These are phyloP conservation scores for Rachicladosporium sp. DNA, from an alignment of 2,329 filamentous ascomycete species.

Conservation along the genomic window DNA sequence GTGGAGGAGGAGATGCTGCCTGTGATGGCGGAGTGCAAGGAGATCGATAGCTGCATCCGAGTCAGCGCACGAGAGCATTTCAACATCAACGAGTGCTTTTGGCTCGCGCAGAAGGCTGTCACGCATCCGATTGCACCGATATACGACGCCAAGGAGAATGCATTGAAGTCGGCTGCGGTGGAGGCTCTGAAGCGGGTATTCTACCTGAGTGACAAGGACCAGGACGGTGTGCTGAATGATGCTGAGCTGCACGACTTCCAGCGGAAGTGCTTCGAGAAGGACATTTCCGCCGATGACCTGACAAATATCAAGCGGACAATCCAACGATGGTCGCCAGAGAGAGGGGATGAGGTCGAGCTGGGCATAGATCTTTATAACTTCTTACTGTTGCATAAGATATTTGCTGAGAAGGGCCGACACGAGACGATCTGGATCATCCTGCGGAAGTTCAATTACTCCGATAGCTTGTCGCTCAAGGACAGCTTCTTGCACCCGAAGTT, in stretches of 20 bases:
- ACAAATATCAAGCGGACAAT: slow-evolving; percentile 86
- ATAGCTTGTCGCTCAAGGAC: slow-evolving; percentile 84
- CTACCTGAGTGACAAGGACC: slow-evolving; percentile 91
- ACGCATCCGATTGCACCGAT: slow-evolving; percentile 93
- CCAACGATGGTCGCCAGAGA: slow-evolving; percentile 36
- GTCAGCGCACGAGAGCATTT: slow-evolving; percentile 84
- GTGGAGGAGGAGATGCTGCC: slow-evolving; percentile 96
- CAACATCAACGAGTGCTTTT: slow-evolving; percentile 91
- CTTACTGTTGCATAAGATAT: slow-evolving; percentile 83
- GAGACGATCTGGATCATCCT: slow-evolving; percentile 98
- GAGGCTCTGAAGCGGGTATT: slow-evolving; percentile 83
- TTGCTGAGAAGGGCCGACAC: slow-evolving; percentile 92
- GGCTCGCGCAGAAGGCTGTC: slow-evolving; percentile 94
- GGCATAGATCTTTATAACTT: slow-evolving; percentile 80
- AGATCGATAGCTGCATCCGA: slow-evolving; percentile 95
- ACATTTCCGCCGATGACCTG: slow-evolving; percentile 67
- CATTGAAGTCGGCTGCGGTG: slow-evolving; percentile 79
- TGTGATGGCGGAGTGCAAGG: slow-evolving; percentile 96
- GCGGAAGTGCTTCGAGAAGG: slow-evolving; percentile 79
- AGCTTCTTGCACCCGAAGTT: slow-evolving; percentile 86
- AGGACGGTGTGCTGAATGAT: slow-evolving; percentile 85
- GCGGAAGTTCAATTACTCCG: slow-evolving; percentile 88
- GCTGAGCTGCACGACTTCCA: slow-evolving; percentile 87
- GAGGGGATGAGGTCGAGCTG: slow-evolving; percentile 34
- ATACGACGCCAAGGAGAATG: slow-evolving; percentile 82